Base-by-base conservation (phyloP, 2,329 filamentous ascomycete genomes). In the Hypoxylon sp. region DNA sequence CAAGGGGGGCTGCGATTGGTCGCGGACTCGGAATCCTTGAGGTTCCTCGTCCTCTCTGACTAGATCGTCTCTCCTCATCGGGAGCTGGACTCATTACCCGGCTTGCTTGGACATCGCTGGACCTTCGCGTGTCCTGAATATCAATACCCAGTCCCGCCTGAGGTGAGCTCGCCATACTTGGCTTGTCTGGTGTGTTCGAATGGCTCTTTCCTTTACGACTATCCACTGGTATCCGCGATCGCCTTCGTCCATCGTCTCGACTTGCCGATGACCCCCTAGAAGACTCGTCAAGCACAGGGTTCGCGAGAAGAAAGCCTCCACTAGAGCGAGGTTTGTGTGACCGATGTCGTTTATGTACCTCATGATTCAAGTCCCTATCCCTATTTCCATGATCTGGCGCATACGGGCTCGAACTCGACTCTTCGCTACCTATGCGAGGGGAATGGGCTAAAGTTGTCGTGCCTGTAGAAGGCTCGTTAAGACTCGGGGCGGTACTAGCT, bases 241-340 rank as follows among this genome's bases (percentile, higher is more conserved):
- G 67, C 55, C 74, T 71, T 28, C 76, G 81, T 38, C 65, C 75
- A 46, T 76, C 76, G 45, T 79, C 79, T 23, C 75, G 77, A 41
- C 67, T 50, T 32, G 63, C 34, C 13, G 64, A 56, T 2, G 11
- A 63, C 13, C 52, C 41, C 56, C 66, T 72, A 4, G 73, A 51
- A 17, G 52, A 48, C 36, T 75, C 76, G 48, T 76, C 75, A 30
- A 74, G 62, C 19, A 84, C 73, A 2, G 80, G 74, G 68, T 85
- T 84, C 30, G 82, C 78, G 13, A 88, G 79, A 56, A 88, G 79
- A 71, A 88, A 88, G 6, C 82, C 83, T 50, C 85, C 83, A 68
- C 79, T 82, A 5, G 84, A 79, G 14, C 84, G 81, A 30, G 80
- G 78, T 72, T 82, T 86, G 58, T 82, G 78, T 45, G 79, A 71